Evolutionary conservation across 306 rosid genomes (phyloP), one percentile per base, ranked within the genome.

Genomic region (Cotoneaster glaucophyllus): DNA sequence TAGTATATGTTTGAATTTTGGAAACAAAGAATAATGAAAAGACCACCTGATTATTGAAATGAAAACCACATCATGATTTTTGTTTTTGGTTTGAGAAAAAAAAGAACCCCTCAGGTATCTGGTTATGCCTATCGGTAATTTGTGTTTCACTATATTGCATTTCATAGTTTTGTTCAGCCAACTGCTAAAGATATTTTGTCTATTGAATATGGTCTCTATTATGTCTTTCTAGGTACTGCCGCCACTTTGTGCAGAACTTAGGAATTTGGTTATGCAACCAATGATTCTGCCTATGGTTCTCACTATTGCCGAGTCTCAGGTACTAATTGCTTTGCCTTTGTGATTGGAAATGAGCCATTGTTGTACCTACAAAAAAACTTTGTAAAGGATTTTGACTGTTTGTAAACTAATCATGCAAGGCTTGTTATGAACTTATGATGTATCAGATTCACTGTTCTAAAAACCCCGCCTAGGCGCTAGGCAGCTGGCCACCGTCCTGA

Each of bases 251-350:
- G 99, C 99, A 32, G 99, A 96, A 82, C 96, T 96, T 54, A 84
- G 99, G 82, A 96, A 96, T 90, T 80, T 92, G 80, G 99, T 96
- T 58, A 92, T 96, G 93, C 99, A 96, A 65, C 96, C 99, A 1
- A 88, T 96, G 97, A 96, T 96, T 81, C 83, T 96, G 63, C 99
- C 99, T n/a, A 96, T 92, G 99, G 99, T 96, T 83, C 96, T 96
- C 29, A 90, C 91, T 9, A 96, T 96, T 85, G 99, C 98, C 1
- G 99, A 96, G 83, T 93, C 99, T 78, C 99, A 96, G 99, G 99
- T 96, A 80, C 70, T 62, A 75, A 71, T 69, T 73, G 22, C 56
- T 66, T 67, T 25, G 21, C 37, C 39, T 32, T 67, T 19, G 8
- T 32, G 73, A 32, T 54, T 76, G 25, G 69, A 41, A 54, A 29